Evolutionary conservation across 495 filamentous ascomycete genomes (phyloP), one percentile per base, ranked within the genome.

Genomic region (Trichoderma virens): DNA sequence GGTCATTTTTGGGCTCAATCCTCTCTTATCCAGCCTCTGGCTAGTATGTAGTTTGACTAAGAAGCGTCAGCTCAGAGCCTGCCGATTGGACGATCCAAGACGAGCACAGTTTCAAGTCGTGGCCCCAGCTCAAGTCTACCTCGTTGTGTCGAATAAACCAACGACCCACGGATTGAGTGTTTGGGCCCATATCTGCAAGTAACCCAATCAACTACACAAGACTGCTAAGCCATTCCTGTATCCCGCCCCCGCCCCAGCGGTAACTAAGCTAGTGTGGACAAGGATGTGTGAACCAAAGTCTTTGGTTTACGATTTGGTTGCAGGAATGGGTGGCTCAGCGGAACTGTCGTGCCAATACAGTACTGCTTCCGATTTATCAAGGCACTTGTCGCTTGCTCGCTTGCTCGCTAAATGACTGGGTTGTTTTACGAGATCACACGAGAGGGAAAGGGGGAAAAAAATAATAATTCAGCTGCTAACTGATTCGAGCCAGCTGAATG

Each of bases 121-220:
- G 27, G 51, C 4, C 11, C n/a, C n/a, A n/a, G n/a, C n/a, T n/a
- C n/a, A n/a, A n/a, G n/a, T n/a, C n/a, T n/a, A 25, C 51, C 51
- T 27, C 30, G 51, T 56, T 28, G 51, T 16, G 20, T 9, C 8
- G 13, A 30, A 23, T 13, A 13, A 18, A 9, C 51, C 51, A 56
- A 30, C 34, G 51, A 56, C 51, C 51, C 51, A 56, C 51, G 51
- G 51, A 56, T 56, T 56, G 51, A 27, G 23, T 28, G 51, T 28
- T 56, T n/a, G 51, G 51, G 51, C 23, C 51, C 51, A 56, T 30
- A 56, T 27, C 51, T 56, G 51, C 51, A 56, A 56, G 51, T 56
- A 56, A 56, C 51, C 51, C 28, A 56, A 25, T 14, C 51, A 28
- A 28, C 51, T 14, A 56, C 8, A 25, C 51, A n/a, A 56, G n/a